Conservation (phyloP, 1,284 basidiomycete genomes). For the Xerocomus minutiporus region DNA sequence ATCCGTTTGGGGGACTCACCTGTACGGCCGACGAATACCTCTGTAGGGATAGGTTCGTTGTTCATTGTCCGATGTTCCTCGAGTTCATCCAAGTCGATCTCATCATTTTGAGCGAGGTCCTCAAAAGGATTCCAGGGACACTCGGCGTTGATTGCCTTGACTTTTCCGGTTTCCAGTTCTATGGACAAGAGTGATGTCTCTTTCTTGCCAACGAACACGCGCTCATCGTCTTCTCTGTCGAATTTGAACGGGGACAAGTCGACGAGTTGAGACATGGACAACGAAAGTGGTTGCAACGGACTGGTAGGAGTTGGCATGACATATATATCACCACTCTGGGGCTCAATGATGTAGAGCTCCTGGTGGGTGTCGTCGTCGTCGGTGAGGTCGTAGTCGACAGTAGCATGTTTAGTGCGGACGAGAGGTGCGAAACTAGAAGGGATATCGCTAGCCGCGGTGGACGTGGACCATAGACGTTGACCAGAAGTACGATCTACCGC, state of each 20-base stretch:
- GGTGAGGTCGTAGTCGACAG: constrained; percentile 50
- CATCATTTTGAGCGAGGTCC: constrained; percentile 42
- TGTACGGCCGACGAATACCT: constrained; percentile 78
- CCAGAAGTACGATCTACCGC: constrained; percentile 81
- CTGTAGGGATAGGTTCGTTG: constrained; percentile 41
- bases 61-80: constrained; percentile 50
- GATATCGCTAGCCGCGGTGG: constrained; percentile 45
- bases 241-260: constrained; percentile 84
- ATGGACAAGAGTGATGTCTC: constrained; percentile 77
- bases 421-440: constrained; percentile 63
- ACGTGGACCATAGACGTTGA: constrained; percentile 76
- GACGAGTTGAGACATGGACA: constrained; percentile 83
- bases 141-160: constrained; percentile 75
- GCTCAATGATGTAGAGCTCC: constrained; percentile 88
- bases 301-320: constrained; percentile 62
- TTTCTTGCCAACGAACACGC: constrained; percentile 82
- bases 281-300: constrained; percentile 75
- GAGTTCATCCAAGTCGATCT: constrained; percentile 63
- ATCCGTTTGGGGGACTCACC: constrained; percentile 45
- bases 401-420: constrained; percentile 61
- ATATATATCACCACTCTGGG: constrained; percentile 86
- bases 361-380: constrained; percentile 53
- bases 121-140: constrained; percentile 72
- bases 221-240: constrained; percentile 56
- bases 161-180: constrained; percentile 76